Base-by-base conservation (phyloP, 1,284 basidiomycete species). In the Agaricales sp. region DNA sequence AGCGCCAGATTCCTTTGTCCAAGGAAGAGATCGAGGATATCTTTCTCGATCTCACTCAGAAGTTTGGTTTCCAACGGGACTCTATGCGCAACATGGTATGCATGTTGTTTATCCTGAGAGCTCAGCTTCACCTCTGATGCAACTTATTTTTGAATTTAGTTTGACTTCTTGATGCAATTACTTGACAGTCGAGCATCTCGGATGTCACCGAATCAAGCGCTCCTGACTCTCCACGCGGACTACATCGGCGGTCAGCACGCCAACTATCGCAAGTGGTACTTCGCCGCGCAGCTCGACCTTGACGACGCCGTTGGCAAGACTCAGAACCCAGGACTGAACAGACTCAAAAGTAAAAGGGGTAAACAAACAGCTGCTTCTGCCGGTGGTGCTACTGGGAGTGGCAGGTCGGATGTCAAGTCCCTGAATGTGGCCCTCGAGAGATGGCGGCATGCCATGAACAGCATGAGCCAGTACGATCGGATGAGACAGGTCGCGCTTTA, bases 11-110 rank as follows among this genome's bases (percentile, higher is more conserved):
- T 53, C 95, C 95, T 12, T 74, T 99, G 11, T 93, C 92, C 25
- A 98, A 97, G 71, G 95, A 99, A 63, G 96, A 99, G 71, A 98
- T 99, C 52, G 95, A 99, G 67, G 95, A 99, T 63, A 92, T 99
- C 49, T 92, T 99, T 62, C 84, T 98, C 53, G 96, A 99, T 70
- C 75, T 99, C 20, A 87, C 93, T 26, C 93, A 99, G 76, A 99
- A 99, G 71, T 99, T 99, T 67, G 96, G 95, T 56, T 99, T 99
- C 66, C 95, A 94, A 69, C 75, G 87, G 53, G 92, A 95, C 65
- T 87, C 84, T 12, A 89, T 89, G 87, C 73, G 87, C 45, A 94
- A 87, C 74, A 92, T 86, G 88, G 88, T 88, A 57, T 48, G 80
- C 72, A 21, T 30, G 26, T 20, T 25, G 24, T 41, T 48, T 43